These are phyloP conservation scores for Pseudogymnoascus sp. DNA, from an alignment of 2,329 filamentous ascomycete genomes.

Conservation along the genomic window DNA sequence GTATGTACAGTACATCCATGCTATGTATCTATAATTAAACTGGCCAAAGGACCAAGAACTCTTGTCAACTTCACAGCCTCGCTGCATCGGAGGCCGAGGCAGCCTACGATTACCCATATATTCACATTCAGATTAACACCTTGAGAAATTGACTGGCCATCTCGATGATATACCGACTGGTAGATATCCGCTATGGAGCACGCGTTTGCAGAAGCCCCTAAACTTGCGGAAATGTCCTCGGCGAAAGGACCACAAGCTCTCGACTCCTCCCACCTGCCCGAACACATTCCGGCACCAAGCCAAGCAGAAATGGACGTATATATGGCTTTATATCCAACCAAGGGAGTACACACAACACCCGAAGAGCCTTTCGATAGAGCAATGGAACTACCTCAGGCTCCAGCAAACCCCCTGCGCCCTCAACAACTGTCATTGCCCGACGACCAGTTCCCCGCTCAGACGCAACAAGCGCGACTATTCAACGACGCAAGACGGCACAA, in stretches of 20 bases:
- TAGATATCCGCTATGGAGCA: neutral
- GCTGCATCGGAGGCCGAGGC: neutral
- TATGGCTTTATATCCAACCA: neutral
- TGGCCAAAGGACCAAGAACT: neutral
- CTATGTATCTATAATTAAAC: neutral
- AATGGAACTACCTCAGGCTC: neutral
- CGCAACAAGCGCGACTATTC: neutral
- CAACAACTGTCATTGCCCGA: neutral
- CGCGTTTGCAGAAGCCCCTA: neutral
- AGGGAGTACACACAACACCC: neutral
- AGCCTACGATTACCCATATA: neutral
- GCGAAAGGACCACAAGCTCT: neutral
- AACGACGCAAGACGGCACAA: constrained; percentile 5
- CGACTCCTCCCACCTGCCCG: neutral
- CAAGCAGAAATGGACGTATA: neutral
- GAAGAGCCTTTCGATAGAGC: neutral
- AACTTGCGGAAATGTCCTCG: neutral
- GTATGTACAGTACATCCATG: neutral
- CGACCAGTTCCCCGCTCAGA: neutral
- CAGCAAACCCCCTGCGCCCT: neutral
- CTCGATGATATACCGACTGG: neutral
- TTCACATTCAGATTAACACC: neutral
- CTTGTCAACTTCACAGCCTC: neutral
- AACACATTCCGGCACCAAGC: neutral
- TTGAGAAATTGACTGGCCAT: neutral